phyloP scores from a whole-genome alignment of 2,329 filamentous ascomycete genomes.

The Alternaria gaisen region DNA sequence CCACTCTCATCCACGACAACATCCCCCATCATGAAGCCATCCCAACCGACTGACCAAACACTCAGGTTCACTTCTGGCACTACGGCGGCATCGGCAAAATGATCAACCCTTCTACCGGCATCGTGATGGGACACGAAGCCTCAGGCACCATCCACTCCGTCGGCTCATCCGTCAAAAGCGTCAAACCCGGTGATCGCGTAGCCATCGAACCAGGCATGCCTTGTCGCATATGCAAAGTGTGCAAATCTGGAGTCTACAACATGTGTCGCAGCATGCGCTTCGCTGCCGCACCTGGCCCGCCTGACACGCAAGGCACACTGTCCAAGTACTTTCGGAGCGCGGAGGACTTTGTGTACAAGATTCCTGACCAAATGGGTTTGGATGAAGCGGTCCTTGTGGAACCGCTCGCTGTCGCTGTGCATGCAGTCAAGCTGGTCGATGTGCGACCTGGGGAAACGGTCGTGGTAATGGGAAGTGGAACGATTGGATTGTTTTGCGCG shows the following conservation, averaged over 20 bases:
- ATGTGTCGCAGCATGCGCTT: slow-evolving; percentile 87
- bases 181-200: slow-evolving; percentile 85
- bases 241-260: slow-evolving; percentile 89
- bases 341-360: slow-evolving; percentile 92
- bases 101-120: slow-evolving; percentile 78
- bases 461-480: slow-evolving; percentile 87
- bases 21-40: too few species aligned
- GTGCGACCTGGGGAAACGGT: slow-evolving; percentile 85
- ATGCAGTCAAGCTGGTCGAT: slow-evolving; percentile 80
- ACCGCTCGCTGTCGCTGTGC: slow-evolving; percentile 86
- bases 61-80: slow-evolving; percentile 88
- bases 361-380: slow-evolving; percentile 79
- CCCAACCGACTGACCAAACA: background rate
- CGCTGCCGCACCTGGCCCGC: slow-evolving; percentile 86
- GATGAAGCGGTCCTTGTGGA: slow-evolving; percentile 90
- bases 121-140: slow-evolving; percentile 93
- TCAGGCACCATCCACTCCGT: slow-evolving; percentile 81
- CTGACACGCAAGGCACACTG: slow-evolving; percentile 70
- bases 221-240: slow-evolving; percentile 86
- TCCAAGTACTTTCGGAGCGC: slow-evolving; percentile 90
- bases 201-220: slow-evolving; percentile 93
- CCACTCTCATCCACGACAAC: background rate
- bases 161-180: slow-evolving; percentile 75
- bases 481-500: slow-evolving; percentile 86
- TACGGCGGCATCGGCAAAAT: slow-evolving; percentile 89